Evolutionary conservation across 306 rosid species (phyloP).

Genomic region (Oxytropis ochrocephala): DNA sequence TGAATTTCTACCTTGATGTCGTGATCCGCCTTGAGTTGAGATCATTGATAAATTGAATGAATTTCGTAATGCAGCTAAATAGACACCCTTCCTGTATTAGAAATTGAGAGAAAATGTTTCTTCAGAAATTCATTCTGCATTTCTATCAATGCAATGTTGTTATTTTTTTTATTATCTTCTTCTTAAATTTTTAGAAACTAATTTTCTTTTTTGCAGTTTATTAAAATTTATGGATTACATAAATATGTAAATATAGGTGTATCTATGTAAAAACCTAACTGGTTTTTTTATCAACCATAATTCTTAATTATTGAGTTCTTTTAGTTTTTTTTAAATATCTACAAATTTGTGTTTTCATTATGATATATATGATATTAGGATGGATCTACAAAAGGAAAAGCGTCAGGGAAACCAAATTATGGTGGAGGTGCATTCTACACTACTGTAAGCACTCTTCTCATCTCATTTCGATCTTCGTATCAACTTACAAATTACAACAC

Average conservation of each 20-base stretch:
- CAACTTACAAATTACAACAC: neutral
- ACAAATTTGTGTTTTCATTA: neutral
- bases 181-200: too few relatives aligned
- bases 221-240: too few relatives aligned
- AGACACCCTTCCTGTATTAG: neutral
- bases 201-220: too few relatives aligned
- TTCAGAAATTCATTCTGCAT: neutral
- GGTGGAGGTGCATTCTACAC: slow-evolving; percentile 44
- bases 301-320: neutral
- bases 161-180: too few relatives aligned
- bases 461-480: neutral
- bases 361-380: slow-evolving; percentile 37
- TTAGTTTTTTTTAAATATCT: neutral
- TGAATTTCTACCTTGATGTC: neutral
- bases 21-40: neutral
- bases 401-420: slow-evolving; percentile 36
- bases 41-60: neutral
- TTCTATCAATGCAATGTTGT: neutral
- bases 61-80: slow-evolving; percentile 16
- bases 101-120: neutral
- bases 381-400: slow-evolving; percentile 35
- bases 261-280: too few relatives aligned
- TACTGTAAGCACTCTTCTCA: slow-evolving; percentile 33
- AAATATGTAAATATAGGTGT: too few relatives aligned
- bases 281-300: neutral